A percentile compares a stretch with the other conserved stretches of the same genome.
These are phyloP conservation scores for Phytophthora hybrid DNA, from an alignment of 352 stramenopile genomes.

Conservation along the genomic window DNA sequence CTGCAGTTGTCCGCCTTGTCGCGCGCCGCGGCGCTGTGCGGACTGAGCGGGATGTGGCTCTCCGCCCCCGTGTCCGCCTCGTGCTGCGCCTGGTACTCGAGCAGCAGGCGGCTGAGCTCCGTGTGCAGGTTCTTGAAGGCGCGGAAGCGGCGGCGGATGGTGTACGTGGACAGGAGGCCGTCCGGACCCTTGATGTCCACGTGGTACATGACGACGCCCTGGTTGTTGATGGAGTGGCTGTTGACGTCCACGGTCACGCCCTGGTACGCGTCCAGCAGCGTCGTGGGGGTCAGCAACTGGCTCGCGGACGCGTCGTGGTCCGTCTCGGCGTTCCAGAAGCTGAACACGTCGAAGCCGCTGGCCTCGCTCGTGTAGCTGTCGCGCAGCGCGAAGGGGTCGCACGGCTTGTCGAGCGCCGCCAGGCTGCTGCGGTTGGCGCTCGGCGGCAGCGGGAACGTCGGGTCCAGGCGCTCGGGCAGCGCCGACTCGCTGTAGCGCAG, in stretches of 20 bases:
- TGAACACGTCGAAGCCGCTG: conserved; percentile 66
- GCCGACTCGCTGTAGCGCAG: conserved; percentile 65
- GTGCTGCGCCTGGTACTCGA: conserved; percentile 46
- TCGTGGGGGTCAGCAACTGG: conserved; percentile 44
- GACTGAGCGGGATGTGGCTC: conserved; percentile 56
- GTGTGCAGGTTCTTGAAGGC: conserved; percentile 84
- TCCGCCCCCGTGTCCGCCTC: conserved; percentile 25
- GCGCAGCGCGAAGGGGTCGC: conserved; percentile 36
- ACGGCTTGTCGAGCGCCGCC: conserved; percentile 51
- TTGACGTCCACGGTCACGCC: conserved; percentile 76
- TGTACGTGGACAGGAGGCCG: conserved; percentile 84
- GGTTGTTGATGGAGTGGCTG: conserved; percentile 74
- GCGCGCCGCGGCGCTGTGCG: conserved; percentile 45
- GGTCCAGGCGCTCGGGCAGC: conserved; percentile 55
- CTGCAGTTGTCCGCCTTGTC: conserved; percentile 42
- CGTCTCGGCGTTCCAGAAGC: conserved; percentile 64
- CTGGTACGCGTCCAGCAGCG: conserved; percentile 65
- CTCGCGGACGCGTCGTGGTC: conserved; percentile 50
- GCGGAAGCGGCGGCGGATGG: conserved; percentile 81
- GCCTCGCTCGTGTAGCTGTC: conserved; percentile 73
- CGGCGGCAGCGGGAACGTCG: conserved; percentile 50
- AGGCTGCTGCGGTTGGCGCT: conserved; percentile 70
- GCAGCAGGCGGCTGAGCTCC: conserved; percentile 68
- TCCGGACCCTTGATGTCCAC: conserved; percentile 86
- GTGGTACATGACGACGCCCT: conserved; percentile 90